Base-by-base conservation (phyloP, 176 grass and related monocot genomes). In the Echinochloa phyllopogon region DNA sequence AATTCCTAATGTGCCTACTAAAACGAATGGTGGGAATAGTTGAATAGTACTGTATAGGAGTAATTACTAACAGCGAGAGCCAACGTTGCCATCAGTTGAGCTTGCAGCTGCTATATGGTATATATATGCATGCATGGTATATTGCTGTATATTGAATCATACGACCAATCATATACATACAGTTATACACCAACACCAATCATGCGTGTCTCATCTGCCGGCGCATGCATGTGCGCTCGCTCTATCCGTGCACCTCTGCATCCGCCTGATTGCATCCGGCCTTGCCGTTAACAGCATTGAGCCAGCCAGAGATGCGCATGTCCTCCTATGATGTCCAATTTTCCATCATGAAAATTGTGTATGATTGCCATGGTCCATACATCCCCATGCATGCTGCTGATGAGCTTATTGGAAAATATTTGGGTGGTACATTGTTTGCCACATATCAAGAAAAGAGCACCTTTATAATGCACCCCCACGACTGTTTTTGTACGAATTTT, bases 141-240 rank as follows among this genome's bases (percentile, higher is more conserved):
- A 24, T n/a, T 3, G 25, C 10, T 29, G 33, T 29, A 62, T 33
- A 27, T 23, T 12, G 57, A 59, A 59, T 24, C 57, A 59, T 59
- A 57, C 21, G 21, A 55, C 18, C 18, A 59, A 59, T 59, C 60
- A 27, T 62, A 27, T 1, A 7, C 10, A 16, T 45, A 45, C 43
- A 9, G 10, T 9, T 45, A 7, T 8, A 45, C 8, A 15, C 13
- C 24, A 5, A 4, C 24, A 62, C 24, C 4, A 62, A 62, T 62
- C 59, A 63, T 63, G 12, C 60, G 59, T 63, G 60, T 15, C 25
- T 63, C 60, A 63, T 63, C 60, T 63, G 60, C 60, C 60, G 60
- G 25, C 60, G 59, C 9, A 2, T 8, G n/a, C 59, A 62, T 62
- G 59, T 62, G 59, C 59, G 59, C 59, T 27, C 27, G 3, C 17